Evolutionary conservation across 2,329 filamentous ascomycete genomes (phyloP).

Genomic region (Calonectria honghensis): DNA sequence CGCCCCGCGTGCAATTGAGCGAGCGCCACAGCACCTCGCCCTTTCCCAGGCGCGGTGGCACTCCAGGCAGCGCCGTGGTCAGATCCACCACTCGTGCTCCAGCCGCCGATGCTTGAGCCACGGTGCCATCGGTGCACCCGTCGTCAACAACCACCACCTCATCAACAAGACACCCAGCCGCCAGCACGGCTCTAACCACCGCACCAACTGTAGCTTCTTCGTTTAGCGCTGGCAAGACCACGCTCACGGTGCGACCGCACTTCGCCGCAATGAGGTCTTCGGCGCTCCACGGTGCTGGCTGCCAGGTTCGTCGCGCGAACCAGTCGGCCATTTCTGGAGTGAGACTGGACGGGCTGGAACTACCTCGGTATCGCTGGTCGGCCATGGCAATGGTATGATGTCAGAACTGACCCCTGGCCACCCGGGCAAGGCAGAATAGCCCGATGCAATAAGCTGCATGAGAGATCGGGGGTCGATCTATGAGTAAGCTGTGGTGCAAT

Average conservation of each 20-base stretch:
- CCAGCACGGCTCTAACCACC: neutral
- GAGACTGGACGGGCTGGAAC: neutral
- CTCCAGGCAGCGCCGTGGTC: neutral
- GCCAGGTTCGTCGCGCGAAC: conserved; percentile 13
- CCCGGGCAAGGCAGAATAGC: neutral
- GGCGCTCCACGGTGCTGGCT: neutral
- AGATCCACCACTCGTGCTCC: conserved; percentile 19
- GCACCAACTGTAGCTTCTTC: conserved; percentile 10
- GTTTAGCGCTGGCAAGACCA: conserved; percentile 6
- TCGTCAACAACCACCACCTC: conserved; percentile 10
- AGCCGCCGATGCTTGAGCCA: neutral
- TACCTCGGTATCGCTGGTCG: neutral
- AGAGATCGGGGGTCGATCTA: neutral
- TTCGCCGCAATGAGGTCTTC: neutral
- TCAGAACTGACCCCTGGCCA: neutral
- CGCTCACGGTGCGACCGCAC: conserved; percentile 7
- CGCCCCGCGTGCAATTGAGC: conserved; percentile 8
- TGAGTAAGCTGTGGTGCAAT: neutral
- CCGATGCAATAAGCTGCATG: no score
- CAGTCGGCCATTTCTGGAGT: neutral
- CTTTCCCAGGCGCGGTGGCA: neutral
- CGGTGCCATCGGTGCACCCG: conserved; percentile 7
- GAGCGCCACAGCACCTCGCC: conserved; percentile 18
- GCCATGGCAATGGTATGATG: neutral
- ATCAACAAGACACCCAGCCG: neutral